A percentile compares a stretch with the other conserved stretches of the same genome.
Conservation (phyloP, 192 early-diverging fungal genomes). For the Coemansia sp. region DNA sequence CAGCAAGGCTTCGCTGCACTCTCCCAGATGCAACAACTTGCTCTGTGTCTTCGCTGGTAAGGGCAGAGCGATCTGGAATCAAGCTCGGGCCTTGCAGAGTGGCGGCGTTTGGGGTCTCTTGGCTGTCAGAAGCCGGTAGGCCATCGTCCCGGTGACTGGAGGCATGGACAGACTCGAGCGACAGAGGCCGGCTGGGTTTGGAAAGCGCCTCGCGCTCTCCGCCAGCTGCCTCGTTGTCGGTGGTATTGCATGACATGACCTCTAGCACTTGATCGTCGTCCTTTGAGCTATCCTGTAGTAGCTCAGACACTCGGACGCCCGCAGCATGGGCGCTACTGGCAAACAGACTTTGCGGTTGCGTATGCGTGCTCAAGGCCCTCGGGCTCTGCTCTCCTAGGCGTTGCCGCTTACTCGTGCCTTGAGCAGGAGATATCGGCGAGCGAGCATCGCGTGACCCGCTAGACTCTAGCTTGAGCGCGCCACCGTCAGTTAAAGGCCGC, state of each 20-base stretch:
- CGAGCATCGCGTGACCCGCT: background rate
- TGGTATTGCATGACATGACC: background rate
- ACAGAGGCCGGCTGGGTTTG: background rate
- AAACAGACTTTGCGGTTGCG: background rate
- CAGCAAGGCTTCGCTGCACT: slow-evolving; percentile 1
- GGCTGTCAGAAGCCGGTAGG: background rate
- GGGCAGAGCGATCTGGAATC: background rate
- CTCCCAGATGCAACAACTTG: background rate
- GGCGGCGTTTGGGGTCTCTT: background rate
- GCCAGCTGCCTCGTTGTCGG: background rate
- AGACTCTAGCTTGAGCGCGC: background rate
- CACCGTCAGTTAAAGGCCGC: background rate
- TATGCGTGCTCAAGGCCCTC: background rate
- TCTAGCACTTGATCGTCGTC: background rate
- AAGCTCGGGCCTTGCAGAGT: background rate
- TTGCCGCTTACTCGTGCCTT: background rate
- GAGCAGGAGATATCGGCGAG: background rate
- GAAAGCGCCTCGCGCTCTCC: background rate
- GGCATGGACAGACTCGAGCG: background rate
- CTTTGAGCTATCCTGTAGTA: background rate
- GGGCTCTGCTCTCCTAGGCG: background rate
- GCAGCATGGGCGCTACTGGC: background rate
- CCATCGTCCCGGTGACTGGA: background rate
- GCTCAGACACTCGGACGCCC: background rate
- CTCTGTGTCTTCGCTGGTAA: background rate